phyloP scores from a whole-genome alignment of 1,284 basidiomycete genomes.

The Schizophyllum commune region DNA sequence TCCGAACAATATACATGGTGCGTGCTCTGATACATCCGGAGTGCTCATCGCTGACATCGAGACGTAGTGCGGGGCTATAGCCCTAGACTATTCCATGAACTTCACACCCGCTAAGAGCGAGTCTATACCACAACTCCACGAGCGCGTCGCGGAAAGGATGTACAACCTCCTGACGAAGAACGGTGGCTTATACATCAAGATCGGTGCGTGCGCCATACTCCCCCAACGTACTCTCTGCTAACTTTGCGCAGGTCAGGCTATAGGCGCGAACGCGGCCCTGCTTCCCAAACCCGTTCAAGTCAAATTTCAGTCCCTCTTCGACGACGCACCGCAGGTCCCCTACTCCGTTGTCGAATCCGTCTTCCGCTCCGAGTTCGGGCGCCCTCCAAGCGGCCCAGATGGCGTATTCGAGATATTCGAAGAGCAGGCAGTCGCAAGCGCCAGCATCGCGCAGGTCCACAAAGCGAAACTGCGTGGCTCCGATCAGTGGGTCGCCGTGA shows the following conservation, averaged over 20 bases:
- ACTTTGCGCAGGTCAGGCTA: constrained; percentile 49
- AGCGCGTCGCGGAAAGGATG: constrained; percentile 74
- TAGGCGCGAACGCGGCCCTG: constrained; percentile 78
- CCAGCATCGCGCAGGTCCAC: constrained; percentile 88
- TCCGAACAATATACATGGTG: constrained; percentile 62
- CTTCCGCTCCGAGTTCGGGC: constrained; percentile 65
- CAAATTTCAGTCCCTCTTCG: constrained; percentile 78
- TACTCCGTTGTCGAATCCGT: constrained; percentile 65
- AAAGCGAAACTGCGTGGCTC: constrained; percentile 52
- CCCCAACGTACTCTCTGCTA: neutral
- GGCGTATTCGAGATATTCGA: constrained; percentile 78
- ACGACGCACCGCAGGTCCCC: constrained; percentile 78
- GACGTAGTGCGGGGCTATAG: constrained; percentile 53
- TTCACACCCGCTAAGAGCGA: constrained; percentile 62
- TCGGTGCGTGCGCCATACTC: constrained; percentile 41
- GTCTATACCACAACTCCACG: constrained; percentile 70
- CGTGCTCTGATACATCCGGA: constrained; percentile 14
- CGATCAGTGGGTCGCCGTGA: constrained; percentile 74
- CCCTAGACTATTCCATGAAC: constrained; percentile 79
- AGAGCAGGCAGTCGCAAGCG: constrained; percentile 68
- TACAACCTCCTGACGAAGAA: constrained; percentile 72
- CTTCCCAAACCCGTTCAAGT: constrained; percentile 77
- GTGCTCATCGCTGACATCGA: neutral
- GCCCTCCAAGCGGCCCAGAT: constrained; percentile 51
- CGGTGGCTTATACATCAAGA: constrained; percentile 86